Evolutionary conservation across 306 rosid species (phyloP).

Genomic region (Cucurbita pepo): DNA sequence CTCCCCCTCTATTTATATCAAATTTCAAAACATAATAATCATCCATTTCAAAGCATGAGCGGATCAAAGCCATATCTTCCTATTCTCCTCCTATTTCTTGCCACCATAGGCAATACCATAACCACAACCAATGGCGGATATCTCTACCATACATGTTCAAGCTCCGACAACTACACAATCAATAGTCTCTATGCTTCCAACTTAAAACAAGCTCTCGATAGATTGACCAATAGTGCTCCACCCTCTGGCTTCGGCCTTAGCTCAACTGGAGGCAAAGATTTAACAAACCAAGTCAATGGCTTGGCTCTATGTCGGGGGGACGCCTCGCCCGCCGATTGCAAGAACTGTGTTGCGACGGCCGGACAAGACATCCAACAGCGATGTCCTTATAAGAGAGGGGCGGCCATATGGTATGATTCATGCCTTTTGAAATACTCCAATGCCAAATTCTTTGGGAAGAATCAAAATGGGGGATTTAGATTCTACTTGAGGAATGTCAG

Average conservation of each 20-base stretch:
- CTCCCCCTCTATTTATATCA: background rate
- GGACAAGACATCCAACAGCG: background rate
- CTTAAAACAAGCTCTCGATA: constrained; percentile 8
- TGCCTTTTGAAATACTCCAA: constrained; percentile 23
- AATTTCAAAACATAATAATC: background rate
- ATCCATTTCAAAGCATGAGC: background rate
- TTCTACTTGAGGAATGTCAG: constrained; percentile 16
- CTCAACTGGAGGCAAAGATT: background rate
- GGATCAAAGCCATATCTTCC: background rate
- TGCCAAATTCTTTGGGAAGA: constrained; percentile 11
- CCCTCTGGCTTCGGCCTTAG: background rate
- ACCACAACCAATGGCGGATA: constrained; percentile 19
- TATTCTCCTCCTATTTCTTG: background rate
- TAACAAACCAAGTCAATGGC: constrained; percentile 14
- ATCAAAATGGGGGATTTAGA: constrained; percentile 8
- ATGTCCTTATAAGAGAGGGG: constrained; percentile 21
- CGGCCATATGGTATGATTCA: constrained; percentile 19
- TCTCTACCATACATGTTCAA: constrained; percentile 36
- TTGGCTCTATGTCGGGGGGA: constrained; percentile 24
- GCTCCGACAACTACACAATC: constrained; percentile 26
- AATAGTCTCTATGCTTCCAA: constrained; percentile 9
- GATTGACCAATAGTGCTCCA: background rate
- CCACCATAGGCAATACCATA: background rate
- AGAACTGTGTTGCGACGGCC: constrained; percentile 8
- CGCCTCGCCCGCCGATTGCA: constrained; percentile 2